Evolutionary conservation across 2,329 filamentous ascomycete genomes (phyloP), one percentile per base, ranked within the genome.

Genomic region (Talaromyces sp.): DNA sequence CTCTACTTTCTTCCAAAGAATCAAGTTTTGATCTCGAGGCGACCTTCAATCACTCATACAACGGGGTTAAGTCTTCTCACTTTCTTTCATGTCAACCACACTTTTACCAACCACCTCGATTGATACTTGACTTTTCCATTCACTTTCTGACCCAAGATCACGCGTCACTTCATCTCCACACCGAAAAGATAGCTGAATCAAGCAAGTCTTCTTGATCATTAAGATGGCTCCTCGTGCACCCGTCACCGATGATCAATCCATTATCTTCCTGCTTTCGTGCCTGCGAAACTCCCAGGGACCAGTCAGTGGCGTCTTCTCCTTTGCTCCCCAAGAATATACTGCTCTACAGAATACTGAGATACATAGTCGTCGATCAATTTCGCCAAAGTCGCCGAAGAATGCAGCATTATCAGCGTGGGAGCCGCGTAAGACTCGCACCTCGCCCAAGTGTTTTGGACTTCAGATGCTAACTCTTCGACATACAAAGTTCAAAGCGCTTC

Each of bases 221-320:
- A 63, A 56, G 50, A 63, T 60, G 62, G 28, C 58, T 40, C 21
- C 57, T 2, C 61, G 61, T 16, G 3, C 18, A 42, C 18, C 23
- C 28, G 12, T 58, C 23, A 18, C 54, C 11, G 58, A 63, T 9
- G 58, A 63, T 11, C 57, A 63, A 5, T 52, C 60, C 14, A 60
- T 63, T 40, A n/a, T 57, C 11, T 63, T 63, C 12, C 50, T 63
- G 16, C 57, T 63, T 11, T 60, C 62, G 1, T 63, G 58, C 9
- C 9, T 63, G 23, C 62, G 62, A 25, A 54, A 63, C 39, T 46
- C 62, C 37, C 21, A 37, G 21, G 54, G 54, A 2, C 35, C 37
- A 28, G 57, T 46, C 25, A 35, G 25, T 58, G 14, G 52, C 28
- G 31, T 44, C 23, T 35, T 37, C 21, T 11, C 16, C 5, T n/a